Base-by-base conservation (phyloP, 2,329 filamentous ascomycete genomes). In the Botryotinia calthae region DNA sequence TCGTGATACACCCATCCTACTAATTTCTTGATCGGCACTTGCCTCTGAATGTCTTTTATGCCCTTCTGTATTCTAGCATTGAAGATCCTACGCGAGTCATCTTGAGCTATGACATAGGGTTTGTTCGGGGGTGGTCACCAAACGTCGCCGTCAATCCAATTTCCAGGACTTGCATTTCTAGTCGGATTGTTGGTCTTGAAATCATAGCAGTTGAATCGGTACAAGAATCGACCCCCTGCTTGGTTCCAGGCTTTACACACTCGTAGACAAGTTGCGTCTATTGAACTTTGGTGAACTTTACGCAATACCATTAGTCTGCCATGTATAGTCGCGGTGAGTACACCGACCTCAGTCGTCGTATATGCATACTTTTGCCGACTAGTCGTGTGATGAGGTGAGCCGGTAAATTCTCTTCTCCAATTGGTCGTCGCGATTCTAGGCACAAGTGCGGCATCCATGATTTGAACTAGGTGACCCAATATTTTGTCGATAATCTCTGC, bases 1-100 rank as follows among this genome's bases (percentile, higher is more conserved):
- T 74, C 74, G 40, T 72, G 70, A 22, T 74, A 75, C 0, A 73
- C 46, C 75, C 73, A 75, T 2, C 74, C 73, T 31, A 7, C 40
- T 25, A 74, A 58, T 34, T 44, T 48, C 20, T n/a, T 42, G 6
- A 70, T 28, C 1, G 56, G 28, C 18, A 72, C 48, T 25, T 25
- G 66, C 31, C 37, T 31, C 37, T 25, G 3, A 18, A 75, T 66
- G 42, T 48, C 10, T 31, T 10, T 31, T 6, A 51, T 48, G 12
- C 42, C 63, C 25, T n/a, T 62, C 59, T 62, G 25, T 4, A 62
- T 42, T 18, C 16, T 28, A 16, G 22, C 1, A 16, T 62, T 6
- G 37, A 62, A 62, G 25, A 42, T 62, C n/a, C 25, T 40, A 18
- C 6, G 14, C 9, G 59, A 62, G 9, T 62, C 25, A 8, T 42